These are phyloP conservation scores for Penicillium egyptiacum DNA, from an alignment of 495 filamentous ascomycete genomes.

Conservation along the genomic window DNA sequence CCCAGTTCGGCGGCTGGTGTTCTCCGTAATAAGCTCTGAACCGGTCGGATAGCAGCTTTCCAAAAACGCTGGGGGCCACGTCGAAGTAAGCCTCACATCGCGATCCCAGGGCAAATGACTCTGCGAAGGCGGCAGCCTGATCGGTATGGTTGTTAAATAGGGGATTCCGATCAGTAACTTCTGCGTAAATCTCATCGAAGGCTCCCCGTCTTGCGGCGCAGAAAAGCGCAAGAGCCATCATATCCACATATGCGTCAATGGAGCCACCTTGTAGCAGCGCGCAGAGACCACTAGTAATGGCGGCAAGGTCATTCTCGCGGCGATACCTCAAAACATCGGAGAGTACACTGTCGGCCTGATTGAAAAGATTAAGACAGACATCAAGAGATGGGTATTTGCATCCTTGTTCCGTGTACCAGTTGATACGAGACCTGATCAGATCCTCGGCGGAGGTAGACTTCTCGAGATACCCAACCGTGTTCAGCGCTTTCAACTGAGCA, in stretches of 20 bases:
- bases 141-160: slow-evolving; percentile 56
- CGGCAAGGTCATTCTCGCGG: slow-evolving; percentile 42
- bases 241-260: slow-evolving; percentile 51
- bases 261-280: slow-evolving; percentile 36
- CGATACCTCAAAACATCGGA: slow-evolving; percentile 40
- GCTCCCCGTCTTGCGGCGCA: slow-evolving; percentile 55
- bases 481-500: slow-evolving; percentile 48
- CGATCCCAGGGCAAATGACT: slow-evolving; percentile 60
- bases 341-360: slow-evolving; percentile 44
- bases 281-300: slow-evolving; percentile 39
- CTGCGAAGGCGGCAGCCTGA: slow-evolving; percentile 61
- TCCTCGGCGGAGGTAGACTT: slow-evolving; percentile 41
- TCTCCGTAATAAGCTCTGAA: slow-evolving; percentile 52
- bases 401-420: slow-evolving; percentile 52
- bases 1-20: slow-evolving; percentile 52
- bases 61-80: slow-evolving; percentile 53
- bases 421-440: slow-evolving; percentile 47
- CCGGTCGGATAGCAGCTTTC: slow-evolving; percentile 54
- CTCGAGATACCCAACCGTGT: slow-evolving; percentile 52
- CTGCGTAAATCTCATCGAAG: slow-evolving; percentile 60
- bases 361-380: slow-evolving; percentile 46
- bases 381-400: slow-evolving; percentile 42
- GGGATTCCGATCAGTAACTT: slow-evolving; percentile 60
- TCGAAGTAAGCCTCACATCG: slow-evolving; percentile 63
- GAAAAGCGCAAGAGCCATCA: slow-evolving; percentile 55